A percentile compares a stretch with the other conserved stretches of the same genome.
phyloP scores from a whole-genome alignment of 495 filamentous ascomycete genomes.

The Cryomyces minteri region DNA sequence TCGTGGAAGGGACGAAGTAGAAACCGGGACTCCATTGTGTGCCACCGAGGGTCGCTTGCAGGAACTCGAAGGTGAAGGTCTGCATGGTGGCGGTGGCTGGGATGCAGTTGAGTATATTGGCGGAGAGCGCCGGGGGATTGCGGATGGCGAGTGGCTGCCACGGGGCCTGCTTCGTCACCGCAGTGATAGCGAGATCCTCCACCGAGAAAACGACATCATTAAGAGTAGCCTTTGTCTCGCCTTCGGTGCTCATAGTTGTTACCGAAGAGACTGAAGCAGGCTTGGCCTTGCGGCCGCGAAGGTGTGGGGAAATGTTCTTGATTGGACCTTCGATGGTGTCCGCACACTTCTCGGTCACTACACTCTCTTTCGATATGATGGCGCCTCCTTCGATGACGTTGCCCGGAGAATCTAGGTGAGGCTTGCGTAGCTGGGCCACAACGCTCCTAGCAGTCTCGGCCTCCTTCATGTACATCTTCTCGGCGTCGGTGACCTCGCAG shows the following conservation, averaged over 20 bases:
- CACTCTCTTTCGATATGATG: neutral
- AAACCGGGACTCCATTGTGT: constrained; percentile 14
- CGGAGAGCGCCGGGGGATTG: neutral
- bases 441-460: too few relatives aligned
- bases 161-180: neutral
- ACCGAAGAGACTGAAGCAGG: too few relatives aligned
- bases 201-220: neutral
- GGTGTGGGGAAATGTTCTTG: too few relatives aligned
- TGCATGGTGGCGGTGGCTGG: neutral
- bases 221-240: too few relatives aligned
- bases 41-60: constrained; percentile 12
- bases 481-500: neutral
- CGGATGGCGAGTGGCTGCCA: constrained; percentile 8
- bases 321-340: neutral
- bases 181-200: neutral
- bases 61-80: constrained; percentile 17
- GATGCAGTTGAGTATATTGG: neutral
- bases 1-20: constrained; percentile 9
- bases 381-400: neutral
- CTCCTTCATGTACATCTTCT: neutral
- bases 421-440: neutral
- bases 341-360: neutral
- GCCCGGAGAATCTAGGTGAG: neutral
- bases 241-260: too few relatives aligned
- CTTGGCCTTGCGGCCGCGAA: too few relatives aligned